Evolutionary conservation across 805 yeast genomes (phyloP), one percentile per base, ranked within the genome.

Genomic region (Torulaspora indica): DNA sequence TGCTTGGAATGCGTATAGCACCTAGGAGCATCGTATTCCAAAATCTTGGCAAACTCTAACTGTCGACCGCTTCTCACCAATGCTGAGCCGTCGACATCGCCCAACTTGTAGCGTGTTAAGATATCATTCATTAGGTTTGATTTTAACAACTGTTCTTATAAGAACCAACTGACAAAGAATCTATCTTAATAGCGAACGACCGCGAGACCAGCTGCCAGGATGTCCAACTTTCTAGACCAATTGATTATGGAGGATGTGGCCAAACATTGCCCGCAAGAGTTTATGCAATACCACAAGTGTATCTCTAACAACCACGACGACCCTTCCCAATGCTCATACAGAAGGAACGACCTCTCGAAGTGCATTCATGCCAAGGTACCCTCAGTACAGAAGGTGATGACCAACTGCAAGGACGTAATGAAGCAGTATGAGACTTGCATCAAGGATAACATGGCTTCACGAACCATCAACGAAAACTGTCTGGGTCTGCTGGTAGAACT

Each of bases 221-320:
- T 57, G 53, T 53, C 56, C 3, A 61, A 71, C 58, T 54, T 71
- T 9, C 63, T 86, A 24, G 95, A 86, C 63, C 90, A 85, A 58
- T 69, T 82, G 40, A 74, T 86, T 25, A 75, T 86, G 49, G 89
- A 85, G 49, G 95, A 86, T 56, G 84, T 84, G 45, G 89, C 95
- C 10, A 74, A 78, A 43, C 69, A 73, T 57, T 86, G 95, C 61
- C 93, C 95, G 0, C 79, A 77, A 48, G 75, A 79, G 56, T 85
- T 86, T 52, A 66, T 85, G 45, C 76, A 74, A 22, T 86, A 82
- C 62, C 91, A 86, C 63, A 78, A 77, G 55, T 86, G 95, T 58
- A 75, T 86, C 63, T 67, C 78, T 28, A 71, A 69, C 23, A 81
- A 81, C 31, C 74, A 72, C 43, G 78, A 78, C 9, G 69, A 71